Base-by-base conservation (phyloP, 176 grass and related monocot genomes). In the Rhipidocladum racemiflorum region DNA sequence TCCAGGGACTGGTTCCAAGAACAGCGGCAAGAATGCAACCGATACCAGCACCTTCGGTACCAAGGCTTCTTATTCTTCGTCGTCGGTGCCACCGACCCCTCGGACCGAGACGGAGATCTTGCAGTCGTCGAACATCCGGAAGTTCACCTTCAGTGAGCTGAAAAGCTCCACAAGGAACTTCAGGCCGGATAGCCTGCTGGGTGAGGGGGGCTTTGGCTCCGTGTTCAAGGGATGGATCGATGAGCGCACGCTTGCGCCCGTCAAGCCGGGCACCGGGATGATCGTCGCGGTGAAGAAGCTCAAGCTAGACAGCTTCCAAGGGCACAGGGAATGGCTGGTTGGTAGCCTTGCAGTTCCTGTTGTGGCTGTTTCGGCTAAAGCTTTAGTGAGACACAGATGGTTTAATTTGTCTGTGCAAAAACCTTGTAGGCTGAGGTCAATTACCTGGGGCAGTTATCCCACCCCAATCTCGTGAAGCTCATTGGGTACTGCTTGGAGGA, bases 221-320 rank as follows among this genome's bases (percentile, higher is more conserved):
- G 95, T 98, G 15, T 98, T 97, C 81, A 97, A 97, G 85, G 95
- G 95, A 10, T 97, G 95, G 95, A 89, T 97, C 61, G 90, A 97
- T 1, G 94, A 92, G 76, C 89, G 85, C 62, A 93, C 95, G 8
- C 88, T 95, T 3, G 1, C 84, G 50, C 88, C 95, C 1, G 83
- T 89, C 57, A 98, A 86, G 61, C 92, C 92, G 1, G 95, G 95
- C 7, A 88, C 86, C 2, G 95, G 95, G 67, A 93, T 91, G 23
- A 85, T 97, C 4, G 93, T 97, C 51, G 95, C 92, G 1, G 92
- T 97, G 21, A 97, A 97, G 90, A 94, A 97, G 85, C 88, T 97
- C 50, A 97, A 97, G 83, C 90, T 91, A 32, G 92, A 97, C 78
- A 81, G 95, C 11, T 92, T 72, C 71, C 95, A 97, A 56, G 95